These are phyloP conservation scores for Gonium pectorale DNA, from an alignment of 139 green algal species.

Conservation along the genomic window DNA sequence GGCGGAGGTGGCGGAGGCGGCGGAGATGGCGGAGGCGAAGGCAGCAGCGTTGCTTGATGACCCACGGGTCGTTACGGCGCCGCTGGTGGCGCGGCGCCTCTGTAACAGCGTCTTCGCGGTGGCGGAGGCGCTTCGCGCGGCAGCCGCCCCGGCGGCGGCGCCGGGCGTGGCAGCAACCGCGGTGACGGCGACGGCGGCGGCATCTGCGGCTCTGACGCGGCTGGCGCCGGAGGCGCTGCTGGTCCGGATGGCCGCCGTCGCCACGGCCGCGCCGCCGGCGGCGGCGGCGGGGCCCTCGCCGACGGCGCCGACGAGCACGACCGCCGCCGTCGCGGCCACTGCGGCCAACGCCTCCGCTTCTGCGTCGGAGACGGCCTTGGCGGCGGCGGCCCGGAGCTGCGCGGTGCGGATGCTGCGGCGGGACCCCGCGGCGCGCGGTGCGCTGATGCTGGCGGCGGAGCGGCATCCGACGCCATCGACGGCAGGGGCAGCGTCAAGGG, in stretches of 20 bases:
- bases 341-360: background rate
- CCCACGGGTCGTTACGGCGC: background rate
- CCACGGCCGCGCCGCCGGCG: background rate
- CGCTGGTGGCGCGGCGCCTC: background rate
- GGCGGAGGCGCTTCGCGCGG: background rate
- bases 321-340: background rate
- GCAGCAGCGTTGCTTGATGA: background rate
- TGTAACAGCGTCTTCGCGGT: background rate
- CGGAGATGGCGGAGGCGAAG: background rate
- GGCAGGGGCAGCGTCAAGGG: background rate
- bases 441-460: background rate
- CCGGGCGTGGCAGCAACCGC: background rate
- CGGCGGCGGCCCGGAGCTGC: background rate
- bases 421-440: background rate
- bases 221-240: background rate
- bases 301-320: background rate
- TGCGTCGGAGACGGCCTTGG: background rate
- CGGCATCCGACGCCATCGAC: background rate
- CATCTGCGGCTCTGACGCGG: background rate
- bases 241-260: slow-evolving; percentile 4
- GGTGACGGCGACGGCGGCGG: background rate
- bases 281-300: background rate
- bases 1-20: too few species aligned
- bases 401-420: background rate
- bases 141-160: background rate